Evolutionary conservation across 345 rosid species (phyloP).

Genomic region (Eutrema heterophyllum): DNA sequence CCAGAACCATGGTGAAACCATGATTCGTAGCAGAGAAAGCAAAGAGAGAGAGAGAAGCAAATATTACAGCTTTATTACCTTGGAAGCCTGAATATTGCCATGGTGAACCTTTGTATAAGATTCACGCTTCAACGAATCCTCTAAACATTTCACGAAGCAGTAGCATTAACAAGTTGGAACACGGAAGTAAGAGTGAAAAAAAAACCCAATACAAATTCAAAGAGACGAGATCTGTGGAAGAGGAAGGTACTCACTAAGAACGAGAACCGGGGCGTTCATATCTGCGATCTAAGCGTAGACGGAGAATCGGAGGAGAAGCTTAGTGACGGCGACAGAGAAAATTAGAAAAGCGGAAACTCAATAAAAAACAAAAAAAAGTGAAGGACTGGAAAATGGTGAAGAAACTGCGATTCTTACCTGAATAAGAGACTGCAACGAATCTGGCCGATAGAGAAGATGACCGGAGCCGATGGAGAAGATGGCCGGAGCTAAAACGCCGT

Average conservation of each 20-base stretch:
- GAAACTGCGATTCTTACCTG: too few species aligned
- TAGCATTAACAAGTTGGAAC: neutral
- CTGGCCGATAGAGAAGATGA: too few species aligned
- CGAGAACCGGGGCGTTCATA: conserved; percentile 82
- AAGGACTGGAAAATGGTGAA: too few species aligned
- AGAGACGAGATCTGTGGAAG: neutral
- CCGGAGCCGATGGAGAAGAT: too few species aligned
- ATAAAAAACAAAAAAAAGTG: too few species aligned
- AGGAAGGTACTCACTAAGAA: conserved; percentile 55
- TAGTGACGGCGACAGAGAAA: conserved; percentile 25
- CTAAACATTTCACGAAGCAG: conserved; percentile 36
- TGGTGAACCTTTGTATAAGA: conserved; percentile 83
- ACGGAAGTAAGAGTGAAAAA: neutral
- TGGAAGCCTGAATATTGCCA: conserved; percentile 87
- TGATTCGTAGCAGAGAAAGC: conserved; percentile 2
- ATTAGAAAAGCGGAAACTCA: conserved; percentile 1
- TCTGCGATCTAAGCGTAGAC: conserved; percentile 5
- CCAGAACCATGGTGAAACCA: neutral
- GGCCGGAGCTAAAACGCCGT: too few species aligned
- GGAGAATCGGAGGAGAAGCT: conserved; percentile 2
- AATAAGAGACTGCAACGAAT: too few species aligned
- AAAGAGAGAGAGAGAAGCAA: neutral
- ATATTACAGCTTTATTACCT: conserved; percentile 31
- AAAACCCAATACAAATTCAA: neutral
- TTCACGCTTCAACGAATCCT: conserved; percentile 93